These are phyloP conservation scores for Dactylonectria macrodidyma DNA, from an alignment of 2,329 filamentous ascomycete genomes.

Conservation along the genomic window DNA sequence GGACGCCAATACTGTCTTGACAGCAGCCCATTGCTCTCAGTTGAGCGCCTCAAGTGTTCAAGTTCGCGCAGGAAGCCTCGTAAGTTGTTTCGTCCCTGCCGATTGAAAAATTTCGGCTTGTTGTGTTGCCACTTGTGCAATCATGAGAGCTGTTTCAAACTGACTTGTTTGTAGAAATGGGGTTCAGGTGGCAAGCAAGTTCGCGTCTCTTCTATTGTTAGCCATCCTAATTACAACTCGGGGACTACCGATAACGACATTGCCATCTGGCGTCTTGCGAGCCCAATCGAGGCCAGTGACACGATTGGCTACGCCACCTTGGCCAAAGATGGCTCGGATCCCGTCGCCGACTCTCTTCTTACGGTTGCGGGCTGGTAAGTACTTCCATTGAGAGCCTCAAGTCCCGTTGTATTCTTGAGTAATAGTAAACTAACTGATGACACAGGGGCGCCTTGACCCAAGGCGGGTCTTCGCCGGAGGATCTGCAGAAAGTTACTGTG, in stretches of 20 bases:
- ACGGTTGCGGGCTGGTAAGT: conserved; percentile 50
- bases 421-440: conserved; percentile 7
- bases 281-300: conserved; percentile 38
- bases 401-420: not conserved
- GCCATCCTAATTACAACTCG: conserved; percentile 46
- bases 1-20: conserved; percentile 51
- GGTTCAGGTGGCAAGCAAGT: conserved; percentile 46
- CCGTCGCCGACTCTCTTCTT: conserved; percentile 34
- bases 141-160: not conserved
- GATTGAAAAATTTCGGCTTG: too few species aligned
- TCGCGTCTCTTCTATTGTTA: conserved; percentile 42
- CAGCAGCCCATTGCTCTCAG: conserved; percentile 50
- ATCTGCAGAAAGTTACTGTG: conserved; percentile 50
- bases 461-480: conserved; percentile 32
- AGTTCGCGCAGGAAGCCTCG: conserved; percentile 48
- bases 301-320: conserved; percentile 47
- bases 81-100: conserved; percentile 23
- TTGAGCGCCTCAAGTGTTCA: conserved; percentile 35
- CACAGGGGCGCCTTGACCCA: conserved; percentile 44
- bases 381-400: too few species aligned
- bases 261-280: conserved; percentile 49
- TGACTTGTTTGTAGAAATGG: conserved; percentile 33
- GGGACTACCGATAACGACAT: conserved; percentile 45
- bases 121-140: too few species aligned
- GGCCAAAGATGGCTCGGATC: conserved; percentile 45